Evolutionary conservation across 768 basidiomycete genomes (phyloP).

Genomic region (Boletus edulis): DNA sequence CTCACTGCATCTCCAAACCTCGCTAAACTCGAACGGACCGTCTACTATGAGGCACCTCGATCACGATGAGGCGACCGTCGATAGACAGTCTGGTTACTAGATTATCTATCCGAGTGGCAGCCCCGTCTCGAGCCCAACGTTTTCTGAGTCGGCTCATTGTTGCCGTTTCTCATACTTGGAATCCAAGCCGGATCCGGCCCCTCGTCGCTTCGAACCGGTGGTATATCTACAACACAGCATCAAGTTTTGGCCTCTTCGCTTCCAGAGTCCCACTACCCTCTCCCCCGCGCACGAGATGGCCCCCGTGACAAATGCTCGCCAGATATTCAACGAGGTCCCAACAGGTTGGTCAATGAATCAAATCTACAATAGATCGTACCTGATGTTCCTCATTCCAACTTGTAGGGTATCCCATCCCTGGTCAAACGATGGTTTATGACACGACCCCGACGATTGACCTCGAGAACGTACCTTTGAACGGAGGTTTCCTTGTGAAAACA

Average conservation of each 20-base stretch:
- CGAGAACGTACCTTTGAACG: background rate
- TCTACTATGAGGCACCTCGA: too few species aligned
- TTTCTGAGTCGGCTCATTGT: too few species aligned
- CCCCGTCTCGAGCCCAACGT: too few species aligned
- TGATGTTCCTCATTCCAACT: background rate
- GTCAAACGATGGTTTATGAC: conserved; percentile 1
- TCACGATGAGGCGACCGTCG: too few species aligned
- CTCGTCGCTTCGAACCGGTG: background rate
- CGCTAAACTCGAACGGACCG: too few species aligned
- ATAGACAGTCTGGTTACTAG: too few species aligned
- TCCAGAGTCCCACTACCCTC: background rate
- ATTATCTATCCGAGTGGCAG: too few species aligned
- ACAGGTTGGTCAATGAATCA: background rate
- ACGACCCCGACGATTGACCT: background rate
- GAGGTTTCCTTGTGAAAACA: conserved; percentile 4
- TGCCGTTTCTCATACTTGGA: too few species aligned
- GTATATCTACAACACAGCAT: background rate
- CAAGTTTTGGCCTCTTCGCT: background rate
- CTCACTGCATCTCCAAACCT: too few species aligned
- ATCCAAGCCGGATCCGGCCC: background rate
- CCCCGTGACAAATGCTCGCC: background rate
- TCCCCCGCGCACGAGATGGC: background rate
- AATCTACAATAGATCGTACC: background rate
- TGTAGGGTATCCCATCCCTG: conserved; percentile 1
- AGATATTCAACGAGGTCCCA: background rate